A percentile compares a stretch with the other conserved stretches of the same genome.
Conservation (phyloP, 164 flowering plant species). For the Saururus chinensis region DNA sequence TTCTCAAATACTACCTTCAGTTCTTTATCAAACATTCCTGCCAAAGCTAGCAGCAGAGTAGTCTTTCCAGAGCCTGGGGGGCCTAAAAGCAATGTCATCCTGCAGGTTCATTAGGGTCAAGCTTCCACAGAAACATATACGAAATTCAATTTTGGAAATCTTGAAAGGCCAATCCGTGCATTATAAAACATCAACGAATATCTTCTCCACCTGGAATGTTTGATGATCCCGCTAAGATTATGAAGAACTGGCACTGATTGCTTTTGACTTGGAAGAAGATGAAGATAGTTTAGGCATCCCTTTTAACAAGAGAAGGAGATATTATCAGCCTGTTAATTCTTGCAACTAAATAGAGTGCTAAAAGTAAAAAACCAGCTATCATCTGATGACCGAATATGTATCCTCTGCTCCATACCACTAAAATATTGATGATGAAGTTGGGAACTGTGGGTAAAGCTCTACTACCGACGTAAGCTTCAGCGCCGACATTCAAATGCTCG, state of each 20-base stretch:
- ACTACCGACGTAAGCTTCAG: slow-evolving; percentile 41
- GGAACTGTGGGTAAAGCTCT: slow-evolving; percentile 48
- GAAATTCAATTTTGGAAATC: too few relatives aligned
- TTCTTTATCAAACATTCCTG: slow-evolving; percentile 31
- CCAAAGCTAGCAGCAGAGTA: slow-evolving; percentile 23
- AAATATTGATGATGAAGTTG: slow-evolving; percentile 25
- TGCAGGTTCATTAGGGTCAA: slow-evolving; percentile 2
- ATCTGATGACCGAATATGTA: too few relatives aligned
- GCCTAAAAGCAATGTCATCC: slow-evolving; percentile 31
- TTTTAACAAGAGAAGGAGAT: slow-evolving; percentile 7
- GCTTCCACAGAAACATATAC: neutral
- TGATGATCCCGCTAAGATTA: slow-evolving; percentile 58
- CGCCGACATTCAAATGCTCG: slow-evolving; percentile 32
- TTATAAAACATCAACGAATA: neutral
- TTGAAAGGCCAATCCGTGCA: too few relatives aligned
- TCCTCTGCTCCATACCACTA: slow-evolving; percentile 23
- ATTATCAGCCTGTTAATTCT: neutral
- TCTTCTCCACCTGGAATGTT: slow-evolving; percentile 32
- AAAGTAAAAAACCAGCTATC: too few relatives aligned
- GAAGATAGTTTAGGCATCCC: slow-evolving; percentile 41
- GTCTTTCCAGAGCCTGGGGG: slow-evolving; percentile 30
- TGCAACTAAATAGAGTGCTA: neutral
- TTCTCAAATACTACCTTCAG: slow-evolving; percentile 24
- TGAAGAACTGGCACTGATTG: slow-evolving; percentile 34
- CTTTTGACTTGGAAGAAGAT: slow-evolving; percentile 45